These are phyloP conservation scores for Ophiostoma sp. DNA, from an alignment of 2,329 filamentous ascomycete genomes.

Conservation along the genomic window DNA sequence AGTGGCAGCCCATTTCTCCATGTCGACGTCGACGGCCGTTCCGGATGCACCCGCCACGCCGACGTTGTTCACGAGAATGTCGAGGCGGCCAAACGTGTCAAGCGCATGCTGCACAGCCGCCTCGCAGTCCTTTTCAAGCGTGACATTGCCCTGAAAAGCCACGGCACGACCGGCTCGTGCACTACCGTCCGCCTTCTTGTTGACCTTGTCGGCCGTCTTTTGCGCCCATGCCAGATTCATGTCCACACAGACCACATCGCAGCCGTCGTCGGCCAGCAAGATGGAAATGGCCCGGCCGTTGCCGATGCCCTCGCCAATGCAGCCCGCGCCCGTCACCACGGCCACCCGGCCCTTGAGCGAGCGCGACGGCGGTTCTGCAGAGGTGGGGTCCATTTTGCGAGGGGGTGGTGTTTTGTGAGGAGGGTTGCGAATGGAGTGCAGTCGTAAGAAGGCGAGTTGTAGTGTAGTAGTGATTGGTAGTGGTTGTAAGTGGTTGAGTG, in stretches of 20 bases:
- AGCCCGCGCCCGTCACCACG: conserved; percentile 35
- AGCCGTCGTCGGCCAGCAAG: conserved; percentile 33
- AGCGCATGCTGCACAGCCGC: conserved; percentile 44
- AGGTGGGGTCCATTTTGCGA: not conserved
- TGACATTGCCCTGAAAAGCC: conserved; percentile 55
- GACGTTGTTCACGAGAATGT: conserved; percentile 66
- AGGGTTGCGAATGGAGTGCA: not conserved
- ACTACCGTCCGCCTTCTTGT: conserved; percentile 28
- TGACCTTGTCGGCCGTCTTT: conserved; percentile 29
- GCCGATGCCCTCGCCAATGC: conserved; percentile 30
- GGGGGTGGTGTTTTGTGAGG: not conserved
- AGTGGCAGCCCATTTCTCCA: conserved; percentile 56
- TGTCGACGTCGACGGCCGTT: conserved; percentile 61
- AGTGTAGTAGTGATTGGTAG: not conserved
- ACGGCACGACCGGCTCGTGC: conserved; percentile 40
- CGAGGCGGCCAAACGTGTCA: conserved; percentile 54
- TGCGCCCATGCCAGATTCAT: conserved; percentile 28
- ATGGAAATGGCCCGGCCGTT: conserved; percentile 34
- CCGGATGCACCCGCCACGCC: conserved; percentile 61
- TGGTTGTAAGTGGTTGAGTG: not conserved
- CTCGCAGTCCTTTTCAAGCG: conserved; percentile 52
- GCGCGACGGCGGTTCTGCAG: conserved; percentile 26
- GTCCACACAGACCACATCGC: conserved; percentile 33
- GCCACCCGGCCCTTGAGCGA: conserved; percentile 31
- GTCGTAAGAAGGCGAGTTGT: not conserved